Evolutionary conservation across 169 alveolate species (phyloP), one percentile per base, ranked within the genome.

Genomic region (Eimeria necatrix): DNA sequence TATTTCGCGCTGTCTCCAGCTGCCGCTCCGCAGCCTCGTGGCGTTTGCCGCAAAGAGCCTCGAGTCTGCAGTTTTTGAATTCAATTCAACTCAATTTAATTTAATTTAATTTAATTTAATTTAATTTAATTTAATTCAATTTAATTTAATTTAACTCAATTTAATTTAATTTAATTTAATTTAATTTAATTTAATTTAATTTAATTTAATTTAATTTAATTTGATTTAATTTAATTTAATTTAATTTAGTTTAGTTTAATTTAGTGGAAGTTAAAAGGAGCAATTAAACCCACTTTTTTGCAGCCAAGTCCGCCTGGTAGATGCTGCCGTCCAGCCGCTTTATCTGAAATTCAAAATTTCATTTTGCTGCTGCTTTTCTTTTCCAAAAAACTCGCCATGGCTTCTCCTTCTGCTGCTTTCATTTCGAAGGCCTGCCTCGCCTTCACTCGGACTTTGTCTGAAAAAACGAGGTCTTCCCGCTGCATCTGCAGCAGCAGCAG

Each of bases 361-460:
- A 26, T 22, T 32, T 32, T 32, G 41, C 41, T 32, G 41, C 41
- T 22, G n/a, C 12, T 18, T 4, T 12, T 76, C 46, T 76, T 18
- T 20, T 59, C 70, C 14, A 32, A 32, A 68, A 0, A 60, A 16
- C 91, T 5, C 26, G 84, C 96, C 96, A 94, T 94, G 10, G 32
- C 56, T 52, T 94, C 96, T 8, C 73, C 96, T 52, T 94, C 96
- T 4, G 91, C 64, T 61, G 94, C 94, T 94, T 88, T 94, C 91
- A 85, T 78, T 32, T 94, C 96, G 81, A 94, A 94, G 20, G 96
- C 93, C 48, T 94, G 94, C 24, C 94, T 92, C 32, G 93, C 78
- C 80, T 90, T 90, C 48, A n/a, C 16, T n/a, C 94, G 80, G 0
- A 90, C 64, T 74, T 59, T 90, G 51, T 90, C 89, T 90, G 89